Conservation (phyloP, 1,139 yeast species). For the Zygoascus meyerae region DNA sequence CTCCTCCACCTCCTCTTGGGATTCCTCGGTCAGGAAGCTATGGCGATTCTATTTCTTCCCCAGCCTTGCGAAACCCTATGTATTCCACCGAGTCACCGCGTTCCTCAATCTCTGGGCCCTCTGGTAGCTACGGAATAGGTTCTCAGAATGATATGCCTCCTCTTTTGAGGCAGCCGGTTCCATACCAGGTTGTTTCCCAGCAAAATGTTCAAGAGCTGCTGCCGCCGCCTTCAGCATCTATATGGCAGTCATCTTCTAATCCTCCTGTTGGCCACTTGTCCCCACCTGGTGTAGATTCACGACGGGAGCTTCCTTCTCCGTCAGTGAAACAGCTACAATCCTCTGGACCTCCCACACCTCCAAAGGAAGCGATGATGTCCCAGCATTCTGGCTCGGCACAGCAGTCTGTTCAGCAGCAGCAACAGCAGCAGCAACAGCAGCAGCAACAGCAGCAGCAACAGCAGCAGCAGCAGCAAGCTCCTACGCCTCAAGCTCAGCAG, state of each 20-base stretch:
- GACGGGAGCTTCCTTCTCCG: background rate
- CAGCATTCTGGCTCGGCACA: background rate
- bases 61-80: background rate
- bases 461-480: conserved; percentile 2
- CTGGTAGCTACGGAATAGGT: background rate
- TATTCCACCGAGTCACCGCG: conserved; percentile 1
- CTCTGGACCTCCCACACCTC: conserved; percentile 7
- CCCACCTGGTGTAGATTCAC: background rate
- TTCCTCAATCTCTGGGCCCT: conserved; percentile 2
- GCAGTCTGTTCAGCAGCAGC: conserved; percentile 1
- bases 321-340: background rate
- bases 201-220: background rate
- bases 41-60: background rate
- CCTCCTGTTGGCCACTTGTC: background rate
- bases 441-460: conserved; percentile 3
- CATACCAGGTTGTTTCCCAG: background rate
- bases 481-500: conserved; percentile 2
- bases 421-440: conserved; percentile 1
- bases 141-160: background rate
- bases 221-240: conserved; percentile 6
- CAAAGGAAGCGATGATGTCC: conserved; percentile 4
- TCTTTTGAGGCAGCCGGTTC: background rate
- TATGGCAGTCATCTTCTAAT: background rate
- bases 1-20: conserved; percentile 4
- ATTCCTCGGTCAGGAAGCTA: conserved; percentile 1